Evolutionary conservation across 2,329 filamentous ascomycete genomes (phyloP), one percentile per base, ranked within the genome.

Genomic region (Cladophialophora yegresii): DNA sequence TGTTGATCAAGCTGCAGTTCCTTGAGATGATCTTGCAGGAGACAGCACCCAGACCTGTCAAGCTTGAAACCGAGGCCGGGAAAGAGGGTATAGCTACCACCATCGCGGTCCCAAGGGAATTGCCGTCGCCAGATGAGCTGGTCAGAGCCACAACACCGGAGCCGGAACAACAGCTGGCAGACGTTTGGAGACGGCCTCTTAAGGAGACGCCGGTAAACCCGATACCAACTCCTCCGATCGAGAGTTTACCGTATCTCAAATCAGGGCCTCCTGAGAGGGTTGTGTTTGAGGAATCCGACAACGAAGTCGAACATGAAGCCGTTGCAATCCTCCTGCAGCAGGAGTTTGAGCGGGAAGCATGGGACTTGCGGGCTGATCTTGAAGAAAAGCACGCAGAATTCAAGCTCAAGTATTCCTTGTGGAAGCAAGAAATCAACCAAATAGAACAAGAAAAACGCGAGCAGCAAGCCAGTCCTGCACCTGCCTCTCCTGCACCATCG

Each of bases 241-340:
- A 81, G 20, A 75, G 71, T 61, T 72, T 83, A n/a, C 81, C 81
- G 4, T 83, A 81, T 66, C 70, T 82, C 22, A 71, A 75, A 43
- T 71, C 73, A 22, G 78, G 77, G 0, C 77, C 78, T 32, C 79
- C 78, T 5, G 78, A 79, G 1, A 71, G 80, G 22, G 78, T 78
- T 5, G 77, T 82, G 28, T 72, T 82, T 55, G 79, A 81, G 20
- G 72, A 77, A 3, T 77, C 75, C 23, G 77, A 80, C 56, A 78
- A 81, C 36, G 79, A 80, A 58, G 67, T 73, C 16, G 73, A 71
- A 8, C 75, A 80, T 60, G 74, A 78, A 45, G 70, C 69, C 12
- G 70, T 81, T n/a, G 77, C 75, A 54, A 76, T 76, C 12, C 68
- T 73, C 2, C 73, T 82, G 26, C 72, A 72, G 16, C 69, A 71